These are phyloP conservation scores for Cladosporium sp. DNA, from an alignment of 2,329 filamentous ascomycete species.

Conservation along the genomic window DNA sequence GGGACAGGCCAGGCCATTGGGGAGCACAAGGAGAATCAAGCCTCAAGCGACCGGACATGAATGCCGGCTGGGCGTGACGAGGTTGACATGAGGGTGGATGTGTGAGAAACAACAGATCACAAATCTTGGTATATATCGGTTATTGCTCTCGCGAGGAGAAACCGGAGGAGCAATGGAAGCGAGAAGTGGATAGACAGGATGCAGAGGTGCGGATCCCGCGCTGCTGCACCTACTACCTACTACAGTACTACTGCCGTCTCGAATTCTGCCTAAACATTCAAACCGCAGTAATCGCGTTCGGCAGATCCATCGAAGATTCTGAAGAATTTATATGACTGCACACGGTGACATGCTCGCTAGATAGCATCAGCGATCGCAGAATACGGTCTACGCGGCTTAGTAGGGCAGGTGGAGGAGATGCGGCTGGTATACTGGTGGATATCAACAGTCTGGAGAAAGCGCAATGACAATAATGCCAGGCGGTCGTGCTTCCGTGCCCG, in stretches of 20 bases:
- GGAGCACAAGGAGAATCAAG: neutral
- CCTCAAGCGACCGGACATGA: neutral
- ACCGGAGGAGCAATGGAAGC: neutral
- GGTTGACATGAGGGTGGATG: neutral
- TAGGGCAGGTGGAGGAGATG: neutral
- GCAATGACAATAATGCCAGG: neutral
- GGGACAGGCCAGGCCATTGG: neutral
- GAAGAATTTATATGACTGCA: neutral
- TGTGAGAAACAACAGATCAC: neutral
- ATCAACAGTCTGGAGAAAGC: neutral
- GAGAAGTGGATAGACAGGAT: neutral
- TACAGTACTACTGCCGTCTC: neutral
- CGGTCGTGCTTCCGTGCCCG: neutral
- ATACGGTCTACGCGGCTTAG: neutral
- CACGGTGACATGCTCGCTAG: neutral
- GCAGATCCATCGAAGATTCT: slow-evolving; percentile 1
- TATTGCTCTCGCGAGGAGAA: neutral
- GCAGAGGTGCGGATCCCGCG: neutral
- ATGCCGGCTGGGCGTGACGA: neutral
- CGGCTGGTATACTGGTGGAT: neutral
- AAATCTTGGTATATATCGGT: neutral
- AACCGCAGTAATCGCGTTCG: neutral
- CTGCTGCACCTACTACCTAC: neutral
- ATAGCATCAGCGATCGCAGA: neutral
- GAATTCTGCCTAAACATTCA: neutral